Evolutionary conservation across 192 early-diverging fungal genomes (phyloP).

Genomic region (Coemansia pectinata): DNA sequence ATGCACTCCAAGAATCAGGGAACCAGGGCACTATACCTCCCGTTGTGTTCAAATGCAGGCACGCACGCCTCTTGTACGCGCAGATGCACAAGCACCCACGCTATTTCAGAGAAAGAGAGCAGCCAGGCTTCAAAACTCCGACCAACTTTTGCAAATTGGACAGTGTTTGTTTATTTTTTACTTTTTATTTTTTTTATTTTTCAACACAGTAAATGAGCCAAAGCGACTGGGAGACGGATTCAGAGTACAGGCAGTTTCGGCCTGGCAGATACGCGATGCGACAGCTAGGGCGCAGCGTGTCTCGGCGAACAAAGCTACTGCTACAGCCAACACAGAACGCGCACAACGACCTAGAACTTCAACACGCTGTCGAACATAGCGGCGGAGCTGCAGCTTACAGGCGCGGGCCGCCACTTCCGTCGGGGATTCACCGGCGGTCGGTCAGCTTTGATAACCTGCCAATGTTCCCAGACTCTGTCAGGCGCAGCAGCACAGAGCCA

Average conservation of each 20-base stretch:
- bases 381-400: not conserved
- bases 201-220: conserved; percentile 19
- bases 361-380: not conserved
- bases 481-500: conserved; percentile 43
- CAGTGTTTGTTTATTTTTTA: not conserved
- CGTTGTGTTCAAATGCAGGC: not conserved
- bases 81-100: not conserved
- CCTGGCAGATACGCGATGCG: conserved; percentile 50
- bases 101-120: not conserved
- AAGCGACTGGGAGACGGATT: conserved; percentile 48
- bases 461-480: conserved; percentile 27
- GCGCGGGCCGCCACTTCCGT: conserved; percentile 45
- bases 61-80: not conserved
- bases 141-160: not conserved
- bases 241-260: conserved; percentile 42
- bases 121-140: conserved; percentile 1
- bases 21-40: not conserved
- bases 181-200: not conserved
- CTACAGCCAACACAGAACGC: conserved; percentile 1
- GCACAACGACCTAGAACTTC: not conserved
- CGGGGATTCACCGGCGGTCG: conserved; percentile 49
- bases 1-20: not conserved
- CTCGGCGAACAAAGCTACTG: conserved; percentile 28
- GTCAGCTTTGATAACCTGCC: conserved; percentile 51
- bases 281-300: conserved; percentile 49